These are phyloP conservation scores for Leonotis leonurus DNA, from an alignment of 257 asterid genomes.

Conservation along the genomic window DNA sequence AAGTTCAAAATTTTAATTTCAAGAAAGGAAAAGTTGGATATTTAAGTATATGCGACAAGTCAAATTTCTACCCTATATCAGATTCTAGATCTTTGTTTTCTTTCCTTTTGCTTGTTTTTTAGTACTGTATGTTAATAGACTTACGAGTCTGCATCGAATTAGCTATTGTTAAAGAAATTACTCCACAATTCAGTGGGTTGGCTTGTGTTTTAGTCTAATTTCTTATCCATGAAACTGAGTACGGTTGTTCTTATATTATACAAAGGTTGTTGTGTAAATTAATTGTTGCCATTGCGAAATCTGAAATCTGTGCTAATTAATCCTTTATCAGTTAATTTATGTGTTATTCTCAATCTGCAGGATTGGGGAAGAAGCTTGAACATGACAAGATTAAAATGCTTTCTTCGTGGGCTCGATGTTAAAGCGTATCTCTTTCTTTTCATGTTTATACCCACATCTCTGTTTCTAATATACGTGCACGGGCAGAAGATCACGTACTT, in stretches of 20 bases:
- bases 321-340: background rate
- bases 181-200: too few relatives aligned
- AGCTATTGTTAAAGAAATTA: too few relatives aligned
- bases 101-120: background rate
- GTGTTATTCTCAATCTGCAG: conserved; percentile 29
- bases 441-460: conserved; percentile 44
- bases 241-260: too few relatives aligned
- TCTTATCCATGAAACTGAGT: background rate
- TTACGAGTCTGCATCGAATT: too few relatives aligned
- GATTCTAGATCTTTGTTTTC: conserved; percentile 14
- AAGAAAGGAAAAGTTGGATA: background rate
- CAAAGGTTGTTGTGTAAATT: background rate
- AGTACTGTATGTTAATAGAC: too few relatives aligned
- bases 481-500: conserved; percentile 79
- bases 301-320: background rate
- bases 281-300: background rate
- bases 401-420: conserved; percentile 51
- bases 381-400: conserved; percentile 53
- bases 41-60: background rate
- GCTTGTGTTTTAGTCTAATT: background rate
- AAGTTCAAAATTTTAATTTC: background rate
- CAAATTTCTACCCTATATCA: background rate
- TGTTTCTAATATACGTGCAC: conserved; percentile 48
- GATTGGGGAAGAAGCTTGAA: conserved; percentile 37
- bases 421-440: conserved; percentile 57